phyloP scores from a whole-genome alignment of 768 basidiomycete species.

The Tylopilus rubrobrunneus region DNA sequence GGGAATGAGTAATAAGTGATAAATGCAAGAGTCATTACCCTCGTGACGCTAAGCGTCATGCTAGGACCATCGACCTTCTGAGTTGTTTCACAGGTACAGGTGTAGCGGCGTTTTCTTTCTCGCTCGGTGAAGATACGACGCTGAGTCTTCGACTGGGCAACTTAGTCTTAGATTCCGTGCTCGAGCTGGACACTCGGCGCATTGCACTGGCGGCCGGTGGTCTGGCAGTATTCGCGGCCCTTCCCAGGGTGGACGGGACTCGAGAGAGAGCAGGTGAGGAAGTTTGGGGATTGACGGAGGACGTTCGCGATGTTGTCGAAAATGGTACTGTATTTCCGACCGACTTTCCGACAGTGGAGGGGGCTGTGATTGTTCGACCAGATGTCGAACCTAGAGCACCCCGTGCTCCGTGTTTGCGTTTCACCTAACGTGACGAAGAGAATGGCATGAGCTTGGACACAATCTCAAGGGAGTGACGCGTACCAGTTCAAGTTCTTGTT shows the following conservation, averaged over 20 bases:
- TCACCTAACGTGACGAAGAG: slow-evolving; percentile 42
- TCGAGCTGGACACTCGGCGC: slow-evolving; percentile 31
- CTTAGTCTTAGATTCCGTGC: slow-evolving; percentile 33
- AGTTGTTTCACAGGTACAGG: slow-evolving; percentile 16
- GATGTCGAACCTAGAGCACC: slow-evolving; percentile 56
- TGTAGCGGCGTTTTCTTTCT: slow-evolving; percentile 55
- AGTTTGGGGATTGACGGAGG: slow-evolving; percentile 29
- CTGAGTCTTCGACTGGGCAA: slow-evolving; percentile 31
- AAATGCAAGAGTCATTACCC: slow-evolving; percentile 7
- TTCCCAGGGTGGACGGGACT: slow-evolving; percentile 31
- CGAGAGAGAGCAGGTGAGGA: slow-evolving; percentile 36
- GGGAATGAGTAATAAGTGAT: slow-evolving; percentile 4
- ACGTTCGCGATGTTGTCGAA: slow-evolving; percentile 29
- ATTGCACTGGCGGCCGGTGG: slow-evolving; percentile 12
- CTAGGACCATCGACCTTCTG: slow-evolving; percentile 16
- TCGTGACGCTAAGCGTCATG: slow-evolving; percentile 6
- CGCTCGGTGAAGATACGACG: slow-evolving; percentile 39
- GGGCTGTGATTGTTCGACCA: slow-evolving; percentile 42
- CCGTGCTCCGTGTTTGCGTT: slow-evolving; percentile 56
- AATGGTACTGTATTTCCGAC: slow-evolving; percentile 55
- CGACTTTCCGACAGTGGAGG: slow-evolving; percentile 23
- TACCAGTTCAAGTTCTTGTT: slow-evolving; percentile 90
- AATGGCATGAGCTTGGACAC: slow-evolving; percentile 1
- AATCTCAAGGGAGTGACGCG: slow-evolving; percentile 23
- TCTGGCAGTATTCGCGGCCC: slow-evolving; percentile 13